Evolutionary conservation across 768 basidiomycete species (phyloP).

Genomic region (Saitozyma sp.): DNA sequence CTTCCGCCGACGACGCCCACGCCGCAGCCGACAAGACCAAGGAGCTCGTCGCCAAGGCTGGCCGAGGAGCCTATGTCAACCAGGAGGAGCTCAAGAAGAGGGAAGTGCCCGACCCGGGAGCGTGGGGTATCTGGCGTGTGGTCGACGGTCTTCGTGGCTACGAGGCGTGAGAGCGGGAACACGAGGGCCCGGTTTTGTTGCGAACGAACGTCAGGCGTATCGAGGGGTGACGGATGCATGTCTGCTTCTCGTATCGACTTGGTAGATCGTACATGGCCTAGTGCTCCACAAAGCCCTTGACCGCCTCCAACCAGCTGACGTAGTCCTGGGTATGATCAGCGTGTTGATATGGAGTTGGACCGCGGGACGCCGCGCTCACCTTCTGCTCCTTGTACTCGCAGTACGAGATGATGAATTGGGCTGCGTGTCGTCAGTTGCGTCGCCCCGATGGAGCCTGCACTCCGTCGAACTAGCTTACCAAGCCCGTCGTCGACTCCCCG

Average conservation of each 20-base stretch:
- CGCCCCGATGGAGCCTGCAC: conserved; percentile 1
- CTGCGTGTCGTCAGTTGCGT: conserved; percentile 48
- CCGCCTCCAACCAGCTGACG: conserved; percentile 77
- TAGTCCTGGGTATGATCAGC: conserved; percentile 67
- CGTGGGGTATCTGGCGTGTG: conserved; percentile 69
- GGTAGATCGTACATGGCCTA: not conserved
- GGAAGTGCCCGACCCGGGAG: conserved; percentile 80
- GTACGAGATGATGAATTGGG: conserved; percentile 84
- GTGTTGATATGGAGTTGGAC: conserved; percentile 7
- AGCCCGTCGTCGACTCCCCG: conserved; percentile 80
- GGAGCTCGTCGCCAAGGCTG: conserved; percentile 77
- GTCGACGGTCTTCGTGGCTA: conserved; percentile 42
- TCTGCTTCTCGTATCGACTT: no score
- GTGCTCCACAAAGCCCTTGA: conserved; percentile 75
- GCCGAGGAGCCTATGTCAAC: conserved; percentile 78
- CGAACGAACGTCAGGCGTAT: no score
- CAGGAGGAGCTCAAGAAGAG: conserved; percentile 59
- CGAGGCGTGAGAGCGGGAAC: conserved; percentile 14
- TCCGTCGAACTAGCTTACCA: conserved; percentile 18
- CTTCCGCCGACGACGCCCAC: conserved; percentile 64
- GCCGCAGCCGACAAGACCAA: conserved; percentile 73
- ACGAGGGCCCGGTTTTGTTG: not conserved
- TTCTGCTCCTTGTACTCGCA: conserved; percentile 89
- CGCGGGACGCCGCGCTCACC: conserved; percentile 55
- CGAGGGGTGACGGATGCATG: no score